Percentiles rank a stretch among this genome's conserved stretches.
Conservation (phyloP, 225 moss, liverwort and hornwort genomes). For the Lunularia cruciata region DNA sequence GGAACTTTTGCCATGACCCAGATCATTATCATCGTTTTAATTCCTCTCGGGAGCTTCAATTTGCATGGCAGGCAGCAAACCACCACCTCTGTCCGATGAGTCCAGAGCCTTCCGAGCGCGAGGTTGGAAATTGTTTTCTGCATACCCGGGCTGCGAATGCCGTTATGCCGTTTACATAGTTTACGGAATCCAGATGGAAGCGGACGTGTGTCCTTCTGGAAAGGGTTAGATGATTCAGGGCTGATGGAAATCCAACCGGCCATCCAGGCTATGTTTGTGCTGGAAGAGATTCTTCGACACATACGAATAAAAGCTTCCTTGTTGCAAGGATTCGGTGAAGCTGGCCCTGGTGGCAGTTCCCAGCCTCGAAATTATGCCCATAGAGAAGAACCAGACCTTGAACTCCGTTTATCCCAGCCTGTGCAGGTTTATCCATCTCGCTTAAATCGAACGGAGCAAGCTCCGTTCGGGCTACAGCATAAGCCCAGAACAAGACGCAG, state of each 20-base stretch:
- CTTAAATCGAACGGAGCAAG: too few relatives aligned
- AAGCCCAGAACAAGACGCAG: neutral
- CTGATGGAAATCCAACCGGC: neutral
- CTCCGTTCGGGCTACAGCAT: too few relatives aligned
- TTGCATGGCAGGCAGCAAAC: too few relatives aligned
- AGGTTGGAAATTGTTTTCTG: neutral
- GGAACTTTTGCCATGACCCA: neutral
- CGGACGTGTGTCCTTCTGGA: neutral
- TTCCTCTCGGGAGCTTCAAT: too few relatives aligned
- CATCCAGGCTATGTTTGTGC: conserved; percentile 7
- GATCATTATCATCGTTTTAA: neutral
- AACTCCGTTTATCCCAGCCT: too few relatives aligned
- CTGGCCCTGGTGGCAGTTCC: neutral
- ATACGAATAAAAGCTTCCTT: neutral
- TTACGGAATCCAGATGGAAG: neutral
- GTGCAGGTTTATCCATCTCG: too few relatives aligned
- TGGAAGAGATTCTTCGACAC: neutral
- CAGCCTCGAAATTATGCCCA: too few relatives aligned
- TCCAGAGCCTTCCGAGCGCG: conserved; percentile 9
- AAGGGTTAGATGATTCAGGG: neutral
- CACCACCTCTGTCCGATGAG: neutral
- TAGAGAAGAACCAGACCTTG: neutral
- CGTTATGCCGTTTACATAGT: neutral
- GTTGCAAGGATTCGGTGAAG: neutral
- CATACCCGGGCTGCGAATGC: conserved; percentile 16